Base-by-base conservation (phyloP, 805 yeast species). In the Candida oleophila region DNA sequence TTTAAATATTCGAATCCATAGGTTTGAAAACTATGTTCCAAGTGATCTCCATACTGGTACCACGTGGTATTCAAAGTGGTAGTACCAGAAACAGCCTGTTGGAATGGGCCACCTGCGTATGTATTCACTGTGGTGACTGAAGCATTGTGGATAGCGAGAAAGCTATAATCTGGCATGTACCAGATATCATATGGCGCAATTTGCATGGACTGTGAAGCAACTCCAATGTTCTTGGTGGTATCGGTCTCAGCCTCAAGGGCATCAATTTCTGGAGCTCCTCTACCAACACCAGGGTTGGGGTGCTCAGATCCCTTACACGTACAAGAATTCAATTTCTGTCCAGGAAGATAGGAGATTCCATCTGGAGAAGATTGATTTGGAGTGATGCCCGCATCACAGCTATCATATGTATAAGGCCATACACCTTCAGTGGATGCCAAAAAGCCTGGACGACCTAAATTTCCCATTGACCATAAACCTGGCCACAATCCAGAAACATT, bases 151-250 rank as follows among this genome's bases (percentile, higher is more conserved):
- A 71, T 63, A 21, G 53, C 45, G 45, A 71, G 53, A 41, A 59
- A 69, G 40, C 62, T 58, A 50, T 69, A 69, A 47, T 70, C 74
- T 3, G 76, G 75, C 47, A 62, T 54, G 57, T 67, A 69, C 75
- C 76, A 70, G 21, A 69, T 60, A 47, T 73, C 77, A 53, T 69
- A 66, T 9, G 77, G 75, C 3, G 76, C 75, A n/a, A 69, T 61
- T 48, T 73, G 75, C 41, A 63, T 53, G 1, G 77, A 69, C 51
- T 72, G 77, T 12, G 73, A 89, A 1, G 91, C 97, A 38, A 85
- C 79, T 55, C 94, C 94, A 52, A 69, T 60, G 36, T 55, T 50
- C 18, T 73, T 46, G 12, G 64, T 71, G 1, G 85, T 73, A 51
- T 81, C 83, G 21, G 82, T 79, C 54, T 89, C 90, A 52, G 85